Percentiles rank a stretch among this genome's conserved stretches.
Conservation (phyloP, 345 rosid genomes). For the Citrus maxima region DNA sequence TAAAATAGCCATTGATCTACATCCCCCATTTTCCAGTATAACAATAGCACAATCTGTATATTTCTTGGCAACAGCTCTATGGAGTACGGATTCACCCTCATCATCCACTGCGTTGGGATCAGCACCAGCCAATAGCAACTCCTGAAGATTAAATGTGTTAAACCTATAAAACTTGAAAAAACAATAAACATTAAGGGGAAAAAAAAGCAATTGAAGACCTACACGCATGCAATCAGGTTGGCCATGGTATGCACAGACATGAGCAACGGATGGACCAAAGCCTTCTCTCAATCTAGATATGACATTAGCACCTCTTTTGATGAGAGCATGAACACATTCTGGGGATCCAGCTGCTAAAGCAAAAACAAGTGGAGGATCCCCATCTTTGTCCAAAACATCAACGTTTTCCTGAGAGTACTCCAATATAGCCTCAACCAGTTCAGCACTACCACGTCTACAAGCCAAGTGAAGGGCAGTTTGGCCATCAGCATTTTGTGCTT, state of each 20-base stretch:
- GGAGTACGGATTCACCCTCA: constrained; percentile 97
- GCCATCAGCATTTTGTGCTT: constrained; percentile 88
- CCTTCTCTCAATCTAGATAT: constrained; percentile 87
- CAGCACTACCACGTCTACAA: constrained; percentile 91
- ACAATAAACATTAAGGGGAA: not conserved
- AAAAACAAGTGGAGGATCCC: constrained; percentile 97
- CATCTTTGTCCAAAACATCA: constrained; percentile 90
- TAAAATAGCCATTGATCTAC: constrained; percentile 73
- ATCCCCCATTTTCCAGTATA: constrained; percentile 87
- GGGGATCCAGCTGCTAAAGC: constrained; percentile 99
- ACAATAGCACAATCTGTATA: constrained; percentile 92
- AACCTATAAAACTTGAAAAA: not conserved
- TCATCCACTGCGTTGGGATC: constrained; percentile 98
- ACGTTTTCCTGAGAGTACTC: constrained; percentile 65
- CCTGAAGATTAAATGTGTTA: constrained; percentile 44
- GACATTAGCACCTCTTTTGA: constrained; percentile 80
- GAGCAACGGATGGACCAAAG: constrained; percentile 90
- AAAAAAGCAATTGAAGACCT: constrained; percentile 30
- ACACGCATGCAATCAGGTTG: constrained; percentile 99
- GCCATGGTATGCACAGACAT: constrained; percentile 98
- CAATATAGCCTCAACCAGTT: constrained; percentile 78
- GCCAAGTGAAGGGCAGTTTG: constrained; percentile 97
- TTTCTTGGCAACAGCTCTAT: constrained; percentile 82
- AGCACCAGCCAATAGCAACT: constrained; percentile 91
- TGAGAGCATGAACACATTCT: constrained; percentile 86